Evolutionary conservation across 2,329 filamentous ascomycete species (phyloP), one percentile per base, ranked within the genome.

Genomic region (Ophiocordyceps camponoti-saundersi): DNA sequence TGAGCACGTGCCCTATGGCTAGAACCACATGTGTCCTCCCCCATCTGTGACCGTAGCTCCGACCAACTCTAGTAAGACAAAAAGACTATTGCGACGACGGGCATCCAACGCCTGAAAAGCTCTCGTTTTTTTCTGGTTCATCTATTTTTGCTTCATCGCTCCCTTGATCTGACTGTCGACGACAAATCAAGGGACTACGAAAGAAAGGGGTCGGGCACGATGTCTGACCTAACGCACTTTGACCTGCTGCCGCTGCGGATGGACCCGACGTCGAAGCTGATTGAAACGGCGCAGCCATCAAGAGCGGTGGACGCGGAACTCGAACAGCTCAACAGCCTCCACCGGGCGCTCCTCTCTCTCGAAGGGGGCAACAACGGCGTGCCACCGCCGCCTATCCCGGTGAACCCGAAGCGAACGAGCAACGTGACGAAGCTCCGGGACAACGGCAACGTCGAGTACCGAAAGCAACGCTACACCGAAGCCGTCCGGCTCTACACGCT

Each of bases 361-460:
- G 62, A 64, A 54, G 72, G 77, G 42, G 63, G 69, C 29, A 77
- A 82, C 6, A 73, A 77, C 49, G 72, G 67, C 44, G 70, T 87
- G 20, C 90, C 90, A 0, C 88, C 89, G 6, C 84, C 90, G 0
- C 92, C 92, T 0, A 75, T 94, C 41, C 89, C 89, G 49, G 82
- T 95, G 51, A 93, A 95, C 71, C 89, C 87, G 46, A 95, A 95
- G 69, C 86, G 90, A 59, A 81, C 77, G 53, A 87, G 85, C 34
- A 80, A 89, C 60, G 84, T 98, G 65, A 78, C 73, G 65, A 96
- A 96, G 68, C 80, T 96, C 53, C 85, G 88, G 61, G 92, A 96
- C 62, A 76, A 75, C 48, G 90, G 87, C 57, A 95, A 95, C 70
- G 69, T 69, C 49, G 79, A 85, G 55, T 90, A 85, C 71, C 83